Conservation (phyloP, 1,284 basidiomycete species). For the Ceratobasidium sp. region DNA sequence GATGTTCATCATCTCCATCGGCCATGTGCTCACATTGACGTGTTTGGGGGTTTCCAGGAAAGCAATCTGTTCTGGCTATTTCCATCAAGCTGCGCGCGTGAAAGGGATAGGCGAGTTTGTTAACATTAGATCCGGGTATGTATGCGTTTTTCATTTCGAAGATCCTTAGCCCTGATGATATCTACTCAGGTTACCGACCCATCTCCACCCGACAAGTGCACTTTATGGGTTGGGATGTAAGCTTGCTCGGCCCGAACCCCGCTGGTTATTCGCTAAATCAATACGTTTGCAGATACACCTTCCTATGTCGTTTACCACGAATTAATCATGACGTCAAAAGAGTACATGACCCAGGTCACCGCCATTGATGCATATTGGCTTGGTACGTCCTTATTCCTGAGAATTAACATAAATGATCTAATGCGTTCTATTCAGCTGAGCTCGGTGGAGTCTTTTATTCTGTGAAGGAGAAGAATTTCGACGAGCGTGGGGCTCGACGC, state of each 20-base stretch:
- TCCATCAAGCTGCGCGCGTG: slow-evolving; percentile 97
- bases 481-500: slow-evolving; percentile 77
- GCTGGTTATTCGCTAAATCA: slow-evolving; percentile 45
- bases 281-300: slow-evolving; percentile 76
- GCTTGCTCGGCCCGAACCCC: slow-evolving; percentile 52
- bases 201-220: slow-evolving; percentile 95
- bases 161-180: neutral
- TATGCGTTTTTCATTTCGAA: slow-evolving; percentile 18
- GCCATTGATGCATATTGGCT: slow-evolving; percentile 96
- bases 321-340: slow-evolving; percentile 90
- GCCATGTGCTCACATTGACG: slow-evolving; percentile 11
- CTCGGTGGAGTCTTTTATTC: slow-evolving; percentile 95
- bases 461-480: slow-evolving; percentile 94
- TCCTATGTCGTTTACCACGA: slow-evolving; percentile 98
- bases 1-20: neutral
- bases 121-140: slow-evolving; percentile 91
- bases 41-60: slow-evolving; percentile 66
- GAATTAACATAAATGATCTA: slow-evolving; percentile 16
- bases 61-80: slow-evolving; percentile 97
- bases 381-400: slow-evolving; percentile 59
- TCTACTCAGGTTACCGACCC: slow-evolving; percentile 69
- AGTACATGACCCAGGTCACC: slow-evolving; percentile 98
- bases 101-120: slow-evolving; percentile 99
- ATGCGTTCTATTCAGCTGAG: slow-evolving; percentile 64
- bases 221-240: slow-evolving; percentile 95